These are phyloP conservation scores for Boletus patriciae DNA, from an alignment of 768 basidiomycete species.

Conservation along the genomic window DNA sequence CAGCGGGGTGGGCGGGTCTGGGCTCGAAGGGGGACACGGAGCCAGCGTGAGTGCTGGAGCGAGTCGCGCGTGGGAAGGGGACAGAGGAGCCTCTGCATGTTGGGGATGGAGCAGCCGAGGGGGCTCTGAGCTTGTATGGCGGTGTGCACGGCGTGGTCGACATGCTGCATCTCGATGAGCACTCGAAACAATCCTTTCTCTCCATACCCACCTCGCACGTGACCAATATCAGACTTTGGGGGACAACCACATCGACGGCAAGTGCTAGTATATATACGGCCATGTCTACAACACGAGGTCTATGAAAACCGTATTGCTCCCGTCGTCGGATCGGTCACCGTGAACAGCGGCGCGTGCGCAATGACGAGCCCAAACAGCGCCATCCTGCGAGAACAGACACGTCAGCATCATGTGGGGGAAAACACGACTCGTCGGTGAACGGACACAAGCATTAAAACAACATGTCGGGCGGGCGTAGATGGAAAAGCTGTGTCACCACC, in stretches of 20 bases:
- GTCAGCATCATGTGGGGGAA: conserved; percentile 24
- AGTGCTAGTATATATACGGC: conserved; percentile 18
- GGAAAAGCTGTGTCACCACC: conserved; percentile 22
- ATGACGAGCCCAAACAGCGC: conserved; percentile 33
- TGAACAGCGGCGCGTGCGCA: conserved; percentile 34
- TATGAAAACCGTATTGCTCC: conserved; percentile 35
- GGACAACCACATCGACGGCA: neutral
- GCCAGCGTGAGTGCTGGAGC: conserved; percentile 11
- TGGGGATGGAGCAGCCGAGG: neutral
- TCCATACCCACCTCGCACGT: conserved; percentile 26
- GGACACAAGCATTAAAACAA: conserved; percentile 15
- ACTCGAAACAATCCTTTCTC: neutral
- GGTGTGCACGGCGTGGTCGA: conserved; percentile 31
- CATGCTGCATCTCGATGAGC: conserved; percentile 27
- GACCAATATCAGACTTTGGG: conserved; percentile 20
- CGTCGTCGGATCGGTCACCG: conserved; percentile 33
- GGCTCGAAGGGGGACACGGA: conserved; percentile 22
- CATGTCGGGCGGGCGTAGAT: conserved; percentile 14
- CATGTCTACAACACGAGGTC: conserved; percentile 20
- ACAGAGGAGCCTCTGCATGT: conserved; percentile 9
- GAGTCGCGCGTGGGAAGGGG: conserved; percentile 19
- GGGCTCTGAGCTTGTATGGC: conserved; percentile 7
- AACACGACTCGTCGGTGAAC: conserved; percentile 20
- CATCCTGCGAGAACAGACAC: conserved; percentile 34
- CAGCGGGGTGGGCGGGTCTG: conserved; percentile 8